Percentiles rank a stretch among this genome's conserved stretches.
Evolutionary conservation across 1,284 basidiomycete species (phyloP).

Genomic region (Cryptococcus amylolentus): DNA sequence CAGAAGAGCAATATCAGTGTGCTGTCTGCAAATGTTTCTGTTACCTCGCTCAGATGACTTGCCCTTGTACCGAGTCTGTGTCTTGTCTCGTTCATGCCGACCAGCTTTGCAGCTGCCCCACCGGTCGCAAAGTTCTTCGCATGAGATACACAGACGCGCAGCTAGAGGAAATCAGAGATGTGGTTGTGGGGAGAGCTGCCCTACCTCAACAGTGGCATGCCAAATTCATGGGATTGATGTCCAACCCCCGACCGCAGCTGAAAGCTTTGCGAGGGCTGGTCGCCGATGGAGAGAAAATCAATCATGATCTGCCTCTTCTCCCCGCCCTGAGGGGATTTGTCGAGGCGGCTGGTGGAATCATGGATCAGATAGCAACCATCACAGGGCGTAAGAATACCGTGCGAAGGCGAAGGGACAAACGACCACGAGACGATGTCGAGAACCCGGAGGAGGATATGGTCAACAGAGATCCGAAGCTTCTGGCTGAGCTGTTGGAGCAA

Average conservation of each 20-base stretch:
- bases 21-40: conserved; percentile 88
- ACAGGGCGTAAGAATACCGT: conserved; percentile 37
- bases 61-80: conserved; percentile 68
- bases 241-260: conserved; percentile 67
- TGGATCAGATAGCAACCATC: conserved; percentile 49
- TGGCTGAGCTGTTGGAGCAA: conserved; percentile 32
- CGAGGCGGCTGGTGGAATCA: conserved; percentile 74
- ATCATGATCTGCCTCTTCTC: conserved; percentile 68
- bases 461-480: conserved; percentile 30
- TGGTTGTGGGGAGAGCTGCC: conserved; percentile 67
- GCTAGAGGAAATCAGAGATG: conserved; percentile 63
- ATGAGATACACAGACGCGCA: conserved; percentile 79
- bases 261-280: conserved; percentile 72
- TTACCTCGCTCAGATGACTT: conserved; percentile 89
- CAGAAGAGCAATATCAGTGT: conserved; percentile 95
- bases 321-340: conserved; percentile 72
- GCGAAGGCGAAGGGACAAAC: conserved; percentile 15
- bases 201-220: conserved; percentile 71
- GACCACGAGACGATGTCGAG: conserved; percentile 6
- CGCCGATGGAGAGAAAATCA: conserved; percentile 82
- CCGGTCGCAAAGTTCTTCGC: conserved; percentile 63
- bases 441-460: conserved; percentile 21
- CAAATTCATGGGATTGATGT: conserved; percentile 68
- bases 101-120: conserved; percentile 67
- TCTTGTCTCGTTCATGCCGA: conserved; percentile 83